Evolutionary conservation across 495 filamentous ascomycete genomes (phyloP).

Genomic region (Corynascus novoguineensis): DNA sequence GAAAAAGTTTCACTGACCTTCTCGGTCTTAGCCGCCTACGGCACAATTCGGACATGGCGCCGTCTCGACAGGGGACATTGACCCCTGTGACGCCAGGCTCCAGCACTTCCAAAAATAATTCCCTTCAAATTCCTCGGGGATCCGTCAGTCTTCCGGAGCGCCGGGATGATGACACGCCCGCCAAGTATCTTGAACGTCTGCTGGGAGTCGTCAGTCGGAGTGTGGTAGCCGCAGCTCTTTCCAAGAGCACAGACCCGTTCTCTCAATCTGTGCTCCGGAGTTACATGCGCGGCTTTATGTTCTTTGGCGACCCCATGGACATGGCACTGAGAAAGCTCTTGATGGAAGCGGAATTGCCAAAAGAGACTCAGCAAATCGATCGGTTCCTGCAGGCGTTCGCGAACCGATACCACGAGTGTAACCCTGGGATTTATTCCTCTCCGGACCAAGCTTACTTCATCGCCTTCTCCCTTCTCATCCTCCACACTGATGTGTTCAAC

Average conservation of each 20-base stretch:
- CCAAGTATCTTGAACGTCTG: slow-evolving; percentile 76
- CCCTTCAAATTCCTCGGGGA: slow-evolving; percentile 55
- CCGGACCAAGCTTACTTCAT: slow-evolving; percentile 97
- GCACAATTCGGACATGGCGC: slow-evolving; percentile 62
- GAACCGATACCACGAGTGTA: slow-evolving; percentile 96
- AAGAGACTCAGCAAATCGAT: slow-evolving; percentile 97
- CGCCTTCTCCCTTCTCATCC: slow-evolving; percentile 90
- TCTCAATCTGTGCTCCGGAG: slow-evolving; percentile 76
- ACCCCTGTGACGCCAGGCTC: slow-evolving; percentile 62
- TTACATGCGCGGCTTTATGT: slow-evolving; percentile 90
- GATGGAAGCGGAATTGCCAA: slow-evolving; percentile 94
- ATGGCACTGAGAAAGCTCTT: slow-evolving; percentile 93
- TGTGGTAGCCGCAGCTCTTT: slow-evolving; percentile 72
- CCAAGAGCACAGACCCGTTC: slow-evolving; percentile 80
- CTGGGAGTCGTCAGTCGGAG: slow-evolving; percentile 73
- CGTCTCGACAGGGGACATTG: slow-evolving; percentile 53
- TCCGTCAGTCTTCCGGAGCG: slow-evolving; percentile 69
- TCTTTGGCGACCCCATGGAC: slow-evolving; percentile 94
- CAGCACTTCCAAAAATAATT: slow-evolving; percentile 63
- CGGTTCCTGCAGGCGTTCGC: slow-evolving; percentile 90
- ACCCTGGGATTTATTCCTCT: slow-evolving; percentile 87
- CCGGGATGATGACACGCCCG: slow-evolving; percentile 83
- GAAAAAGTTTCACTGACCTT: slow-evolving; percentile 86
- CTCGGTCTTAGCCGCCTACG: slow-evolving; percentile 71
- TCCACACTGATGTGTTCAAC: slow-evolving; percentile 98